Base-by-base conservation (phyloP, 805 yeast species). In the Debaryomyces maramus region DNA sequence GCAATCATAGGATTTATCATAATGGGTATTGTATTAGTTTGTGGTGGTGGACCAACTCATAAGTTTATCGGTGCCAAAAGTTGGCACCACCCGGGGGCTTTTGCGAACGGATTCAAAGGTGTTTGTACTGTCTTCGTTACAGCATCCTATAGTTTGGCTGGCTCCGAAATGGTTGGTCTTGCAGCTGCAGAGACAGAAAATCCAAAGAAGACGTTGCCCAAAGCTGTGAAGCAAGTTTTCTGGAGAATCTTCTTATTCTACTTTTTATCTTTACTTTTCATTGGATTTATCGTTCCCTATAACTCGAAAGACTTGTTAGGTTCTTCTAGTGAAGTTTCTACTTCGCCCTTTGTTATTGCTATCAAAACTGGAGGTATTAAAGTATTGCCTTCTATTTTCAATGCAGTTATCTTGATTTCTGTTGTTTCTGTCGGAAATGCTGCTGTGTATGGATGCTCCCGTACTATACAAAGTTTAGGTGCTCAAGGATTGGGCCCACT, bases 281-380 rank as follows among this genome's bases (percentile, higher is more conserved):
- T 68, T 21, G 73, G 73, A 9, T 58, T 56, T 30, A 54, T 69
- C 40, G 73, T 69, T 20, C 88, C 88, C 36, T 77, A 73, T 60
- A 61, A 67, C 55, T 72, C 75, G 47, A 60, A 64, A 3, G 52
- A 65, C 27, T 65, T 77, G 50, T 62, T 80, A 43, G 81, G 81
- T 32, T 52, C 74, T 1, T 70, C 75, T 27, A 66, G 63, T 17
- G 39, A 29, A 18, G 78, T 79, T 48, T 62, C 81, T 20, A 82
- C 87, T 20, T 84, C 90, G 13, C 91, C 91, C 18, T 84, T 83
- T 56, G 90, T 84, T 48, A 73, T 84, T 60, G 88, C 90, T 29
- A 77, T 83, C 41, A 66, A 72, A 21, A 65, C 72, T 39, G 85
- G 78, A 20, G 83, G 84, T 50, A 78, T 84, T 48, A 66, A 65